These are phyloP conservation scores for Coix lacrymajobi DNA, from an alignment of 176 grass and related monocot species.

Conservation along the genomic window DNA sequence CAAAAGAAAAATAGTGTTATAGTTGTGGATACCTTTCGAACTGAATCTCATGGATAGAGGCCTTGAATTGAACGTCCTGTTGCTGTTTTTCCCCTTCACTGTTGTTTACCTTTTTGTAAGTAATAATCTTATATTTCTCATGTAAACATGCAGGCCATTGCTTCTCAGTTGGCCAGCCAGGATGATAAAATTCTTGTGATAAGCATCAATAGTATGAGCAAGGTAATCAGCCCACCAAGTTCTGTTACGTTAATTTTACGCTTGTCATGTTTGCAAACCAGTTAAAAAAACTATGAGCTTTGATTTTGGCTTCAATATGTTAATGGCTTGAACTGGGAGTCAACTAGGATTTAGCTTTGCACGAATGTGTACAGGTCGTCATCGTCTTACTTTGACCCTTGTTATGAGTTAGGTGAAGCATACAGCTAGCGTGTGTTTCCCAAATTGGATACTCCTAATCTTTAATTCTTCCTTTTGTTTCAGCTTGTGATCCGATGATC, in stretches of 20 bases:
- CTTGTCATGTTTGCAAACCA: neutral
- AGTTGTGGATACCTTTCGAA: neutral
- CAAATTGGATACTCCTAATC: neutral
- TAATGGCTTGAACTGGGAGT: neutral
- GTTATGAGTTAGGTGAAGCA: neutral
- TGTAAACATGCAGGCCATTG: conserved; percentile 49
- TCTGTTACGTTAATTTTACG: neutral
- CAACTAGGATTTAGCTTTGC: neutral
- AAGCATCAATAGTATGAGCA: conserved; percentile 76
- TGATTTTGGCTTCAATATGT: neutral
- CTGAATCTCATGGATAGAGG: neutral
- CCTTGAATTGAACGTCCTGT: neutral
- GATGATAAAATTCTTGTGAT: conserved; percentile 81
- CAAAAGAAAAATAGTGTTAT: too few relatives aligned
- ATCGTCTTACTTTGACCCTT: neutral
- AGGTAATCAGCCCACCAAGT: conserved; percentile 41
- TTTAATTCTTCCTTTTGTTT: conserved; percentile 4
- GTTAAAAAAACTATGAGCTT: neutral
- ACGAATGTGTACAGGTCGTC: neutral
- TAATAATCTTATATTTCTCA: neutral
- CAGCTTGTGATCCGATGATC: conserved; percentile 73
- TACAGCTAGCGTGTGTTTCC: neutral
- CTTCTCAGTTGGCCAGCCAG: conserved; percentile 50
- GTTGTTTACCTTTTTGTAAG: neutral
- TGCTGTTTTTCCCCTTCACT: neutral